Base-by-base conservation (phyloP, 805 yeast species). In the Isabelozyma gotoi region DNA sequence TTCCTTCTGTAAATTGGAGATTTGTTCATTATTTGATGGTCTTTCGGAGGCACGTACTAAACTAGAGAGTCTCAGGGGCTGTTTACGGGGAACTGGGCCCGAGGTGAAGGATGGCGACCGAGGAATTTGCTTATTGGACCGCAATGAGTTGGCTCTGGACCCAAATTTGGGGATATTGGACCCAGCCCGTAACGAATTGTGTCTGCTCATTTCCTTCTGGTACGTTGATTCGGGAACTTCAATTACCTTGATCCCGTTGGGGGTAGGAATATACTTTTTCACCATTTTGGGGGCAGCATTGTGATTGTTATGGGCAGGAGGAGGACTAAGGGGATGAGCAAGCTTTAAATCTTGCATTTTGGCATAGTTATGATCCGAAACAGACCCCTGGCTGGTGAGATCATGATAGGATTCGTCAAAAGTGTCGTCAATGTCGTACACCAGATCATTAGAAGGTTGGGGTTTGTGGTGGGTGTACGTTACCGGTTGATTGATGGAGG, bases 191-290 rank as follows among this genome's bases (percentile, higher is more conserved):
- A 71, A 61, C 10, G 74, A 68, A 49, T 72, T 72, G 41, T 61
- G 59, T 39, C 76, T 53, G 1, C 70, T 67, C 12, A 72, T 57
- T 43, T 71, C 74, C 45, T 62, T 57, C 39, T 67, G 57, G 44
- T 65, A 56, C 32, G 60, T 53, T 10, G 73, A 75, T 44, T 67
- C 74, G 0, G 89, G 87, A 3, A 85, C 90, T 51, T 85, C 91
- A 4, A 85, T 69, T 7, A 84, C 73, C 39, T 82, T 77, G 43
- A 85, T 71, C 11, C 94, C 94, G 52, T 79, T 74, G 3, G 87
- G 82, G 2, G 89, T 83, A 2, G 94, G 92, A 37, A 85, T 74
- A 64, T 85, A 85, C 49, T 80, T 83, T 50, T 82, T 84, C 7
- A 84, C 76, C 65, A 77, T 83, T 42, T 68, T 76, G 11, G 55